phyloP scores from a whole-genome alignment of 2,329 filamentous ascomycete species.

The Paraconiothyrium sp. region DNA sequence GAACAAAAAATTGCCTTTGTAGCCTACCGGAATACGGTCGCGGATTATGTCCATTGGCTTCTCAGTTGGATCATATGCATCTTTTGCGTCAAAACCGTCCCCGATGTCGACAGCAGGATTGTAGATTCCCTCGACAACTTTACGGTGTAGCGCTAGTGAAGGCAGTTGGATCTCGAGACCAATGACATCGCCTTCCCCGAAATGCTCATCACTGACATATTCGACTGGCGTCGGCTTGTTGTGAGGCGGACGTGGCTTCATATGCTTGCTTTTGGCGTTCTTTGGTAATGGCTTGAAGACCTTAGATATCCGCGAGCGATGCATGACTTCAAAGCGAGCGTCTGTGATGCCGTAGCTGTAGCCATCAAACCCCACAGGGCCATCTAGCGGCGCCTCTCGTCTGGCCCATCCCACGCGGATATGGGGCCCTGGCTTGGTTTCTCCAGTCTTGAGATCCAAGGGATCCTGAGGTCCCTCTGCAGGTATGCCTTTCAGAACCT shows the following conservation, averaged over 20 bases:
- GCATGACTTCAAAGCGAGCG: slow-evolving; percentile 87
- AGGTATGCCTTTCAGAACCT: slow-evolving; percentile 79
- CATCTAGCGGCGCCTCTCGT: slow-evolving; percentile 82
- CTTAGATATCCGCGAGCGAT: slow-evolving; percentile 91
- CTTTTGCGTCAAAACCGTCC: slow-evolving; percentile 64
- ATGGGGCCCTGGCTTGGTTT: slow-evolving; percentile 63
- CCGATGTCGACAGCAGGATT: slow-evolving; percentile 81
- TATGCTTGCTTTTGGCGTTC: slow-evolving; percentile 48
- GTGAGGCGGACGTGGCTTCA: slow-evolving; percentile 50
- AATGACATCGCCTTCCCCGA: slow-evolving; percentile 91
- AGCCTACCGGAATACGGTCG: slow-evolving; percentile 92
- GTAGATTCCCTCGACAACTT: slow-evolving; percentile 86
- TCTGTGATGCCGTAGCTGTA: slow-evolving; percentile 96
- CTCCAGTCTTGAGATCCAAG: slow-evolving; percentile 43
- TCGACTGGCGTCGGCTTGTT: slow-evolving; percentile 48
- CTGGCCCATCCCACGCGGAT: slow-evolving; percentile 88
- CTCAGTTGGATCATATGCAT: slow-evolving; percentile 49
- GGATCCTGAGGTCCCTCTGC: slow-evolving; percentile 53
- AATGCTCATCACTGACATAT: slow-evolving; percentile 73
- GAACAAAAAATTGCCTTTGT: slow-evolving; percentile 93
- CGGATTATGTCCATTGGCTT: slow-evolving; percentile 85
- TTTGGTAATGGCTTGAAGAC: slow-evolving; percentile 66
- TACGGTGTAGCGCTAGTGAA: slow-evolving; percentile 83
- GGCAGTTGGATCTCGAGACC: slow-evolving; percentile 93
- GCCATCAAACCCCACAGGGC: slow-evolving; percentile 85